Evolutionary conservation across 148 eudicot species (phyloP), one percentile per base, ranked within the genome.

Genomic region (Arbutus unedo): DNA sequence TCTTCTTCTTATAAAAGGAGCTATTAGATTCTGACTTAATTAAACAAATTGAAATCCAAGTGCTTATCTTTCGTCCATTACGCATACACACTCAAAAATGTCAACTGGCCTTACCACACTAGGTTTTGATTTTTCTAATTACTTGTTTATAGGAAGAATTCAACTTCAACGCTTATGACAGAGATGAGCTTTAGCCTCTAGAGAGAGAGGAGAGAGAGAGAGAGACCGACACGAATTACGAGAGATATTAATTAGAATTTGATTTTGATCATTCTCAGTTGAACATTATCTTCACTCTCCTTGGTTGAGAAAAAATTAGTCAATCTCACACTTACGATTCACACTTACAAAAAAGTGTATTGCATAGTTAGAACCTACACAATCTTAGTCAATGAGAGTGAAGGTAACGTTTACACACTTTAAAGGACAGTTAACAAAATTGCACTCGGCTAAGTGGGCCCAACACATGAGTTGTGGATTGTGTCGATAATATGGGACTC

Each of bases 111-210:
- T 87, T 13, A 49, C 51, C 62, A 4, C 70, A 66, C 71, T 66
- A 43, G 43, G 25, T 64, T 64, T 66, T 13, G 3, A 4, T 66
- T 66, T 66, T 66, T 66, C 44, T 66, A 66, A 11, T 66, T 4
- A 16, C 71, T 66, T 66, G 31, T 66, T 43, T 45, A 75, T 19
- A 48, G 47, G 87, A 90, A 88, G 79, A 80, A 70, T 85, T 88
- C 88, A 88, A 90, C 88, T 88, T 79, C 87, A 85, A 85, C 84
- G 84, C 53, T 70, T 71, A 76, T 85, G 84, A 85, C 84, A 84
- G 76, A 81, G 49, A 53, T 53, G 79, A 57, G 81, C 74, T 54
- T 56, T 64, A 79, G 89, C 84, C 84, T 67, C 70, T 81, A 81
- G 6, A 23, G 60, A 44, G n/a, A 16, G 60, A 15, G 0, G 74